Evolutionary conservation across 257 asterid genomes (phyloP), one percentile per base, ranked within the genome.

Genomic region (Lithospermum erythrorhizon): DNA sequence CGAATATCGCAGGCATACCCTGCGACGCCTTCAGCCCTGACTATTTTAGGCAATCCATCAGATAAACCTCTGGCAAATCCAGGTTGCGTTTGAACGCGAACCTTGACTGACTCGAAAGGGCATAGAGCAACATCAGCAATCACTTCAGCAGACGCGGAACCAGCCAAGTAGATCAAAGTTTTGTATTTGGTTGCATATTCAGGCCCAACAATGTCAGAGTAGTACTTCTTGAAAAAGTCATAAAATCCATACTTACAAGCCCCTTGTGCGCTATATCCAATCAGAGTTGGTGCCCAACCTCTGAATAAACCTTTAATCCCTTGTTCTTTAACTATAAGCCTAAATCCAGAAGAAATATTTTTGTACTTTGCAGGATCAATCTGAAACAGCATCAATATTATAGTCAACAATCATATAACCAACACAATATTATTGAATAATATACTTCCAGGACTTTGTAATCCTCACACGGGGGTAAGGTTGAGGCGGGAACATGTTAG

Each of bases 241-340:
- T 89, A 89, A 55, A 89, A 82, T 14, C 97, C 97, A 8, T 51
- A 82, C 55, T 89, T 89, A 65, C 79, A 79, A 3, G 95, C 95
- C 15, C 97, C 97, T 53, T 86, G 95, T 21, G 83, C 97, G 13
- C 94, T 86, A 65, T 89, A 89, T 21, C 97, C 97, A 4, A 89
- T 58, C 63, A 89, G 73, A 3, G 97, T 89, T 1, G 97, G 97
- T 0, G 61, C 83, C 97, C 97, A 89, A 0, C 97, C 97, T 69
- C 63, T 75, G 58, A 82, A 87, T 65, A 89, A 74, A 32, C 97
- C 97, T 70, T 49, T 68, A 19, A 77, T 16, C 0, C 97, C 97
- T 53, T 86, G 95, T 70, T 89, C 97, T 69, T 75, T 84, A 6
- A 84, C 66, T 63, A 86, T 53, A 20, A 81, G 21, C 15, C 85